Evolutionary conservation across 352 stramenopile species (phyloP), one percentile per base, ranked within the genome.

Genomic region (Phytophthora boehmeriae): DNA sequence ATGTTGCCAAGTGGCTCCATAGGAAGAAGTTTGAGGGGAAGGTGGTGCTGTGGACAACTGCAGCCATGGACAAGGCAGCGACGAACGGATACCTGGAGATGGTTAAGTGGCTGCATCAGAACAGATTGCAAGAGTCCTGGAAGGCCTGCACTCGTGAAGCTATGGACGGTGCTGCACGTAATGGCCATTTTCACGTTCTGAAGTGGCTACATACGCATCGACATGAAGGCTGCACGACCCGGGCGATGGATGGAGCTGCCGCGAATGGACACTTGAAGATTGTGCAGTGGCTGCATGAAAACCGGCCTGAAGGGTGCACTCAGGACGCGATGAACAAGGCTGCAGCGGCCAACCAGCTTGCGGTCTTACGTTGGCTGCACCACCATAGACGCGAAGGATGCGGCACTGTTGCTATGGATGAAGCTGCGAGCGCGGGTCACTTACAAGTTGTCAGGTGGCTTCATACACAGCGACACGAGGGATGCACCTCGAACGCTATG

Each of bases 41-140:
- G 42, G 58, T 68, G 17, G 65, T 39, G 8, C 54, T 73, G 19
- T 76, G 68, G 60, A 77, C 71, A 11, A 77, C 67, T 1, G 47
- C 48, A 14, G 70, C 70, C 1, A 75, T 78, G 66, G 58, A 74
- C 20, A 69, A 68, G 22, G 69, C 69, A 0, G 60, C 69, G 14
- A 11, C 46, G 2, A 75, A 75, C 22, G 70, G 69, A 4, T 54
- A 73, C 34, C 47, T 75, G 35, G 57, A 72, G 25, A 67, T 78
- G 49, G 65, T 80, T 22, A 70, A 78, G 36, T 80, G 60, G 60
- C 65, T 80, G 17, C 64, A 80, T 49, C 53, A 76, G 41, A 80
- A 80, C 42, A 49, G 64, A 19, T 69, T 70, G n/a, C 5, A 44
- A 42, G 60, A 67, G 44, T 67, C 60, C 0, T 71, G 66, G 69